Evolutionary conservation across 176 grass and related monocot genomes (phyloP).

Genomic region (Alloteropsis semialata): DNA sequence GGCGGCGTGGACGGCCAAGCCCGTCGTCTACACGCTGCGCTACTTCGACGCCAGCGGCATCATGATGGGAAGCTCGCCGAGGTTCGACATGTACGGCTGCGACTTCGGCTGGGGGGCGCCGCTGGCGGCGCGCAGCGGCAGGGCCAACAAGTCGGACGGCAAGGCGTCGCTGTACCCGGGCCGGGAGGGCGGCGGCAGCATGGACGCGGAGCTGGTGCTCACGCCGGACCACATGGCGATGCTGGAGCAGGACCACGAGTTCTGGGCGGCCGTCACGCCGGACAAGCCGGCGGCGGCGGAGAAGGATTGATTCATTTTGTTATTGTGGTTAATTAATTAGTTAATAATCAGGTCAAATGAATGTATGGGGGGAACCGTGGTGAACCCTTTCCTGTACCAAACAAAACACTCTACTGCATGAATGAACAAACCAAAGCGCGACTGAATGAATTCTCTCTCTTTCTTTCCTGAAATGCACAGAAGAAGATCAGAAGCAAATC

Average conservation of each 20-base stretch:
- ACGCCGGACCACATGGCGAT: conserved; percentile 45
- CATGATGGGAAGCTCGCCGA: conserved; percentile 62
- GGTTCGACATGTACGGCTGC: conserved; percentile 67
- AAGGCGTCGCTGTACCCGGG: conserved; percentile 52
- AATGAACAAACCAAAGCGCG: too few relatives aligned
- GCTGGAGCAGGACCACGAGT: conserved; percentile 57
- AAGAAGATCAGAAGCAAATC: too few relatives aligned
- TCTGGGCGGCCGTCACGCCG: conserved; percentile 37
- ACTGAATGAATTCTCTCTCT: too few relatives aligned
- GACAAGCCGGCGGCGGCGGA: neutral
- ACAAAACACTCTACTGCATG: too few relatives aligned
- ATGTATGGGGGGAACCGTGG: too few relatives aligned
- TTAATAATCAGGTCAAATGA: too few relatives aligned
- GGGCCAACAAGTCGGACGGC: conserved; percentile 64
- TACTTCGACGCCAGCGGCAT: conserved; percentile 23
- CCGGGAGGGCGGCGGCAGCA: conserved; percentile 34
- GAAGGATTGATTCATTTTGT: too few relatives aligned
- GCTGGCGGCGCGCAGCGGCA: conserved; percentile 55
- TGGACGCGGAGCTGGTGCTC: conserved; percentile 55
- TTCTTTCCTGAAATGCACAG: too few relatives aligned
- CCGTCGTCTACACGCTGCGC: conserved; percentile 6
- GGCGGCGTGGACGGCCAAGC: conserved; percentile 34
- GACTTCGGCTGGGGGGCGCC: conserved; percentile 69
- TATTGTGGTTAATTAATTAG: too few relatives aligned
- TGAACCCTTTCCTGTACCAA: too few relatives aligned